Percentiles rank a stretch among this genome's conserved stretches.
These are phyloP conservation scores for Chernovozyma aurita DNA, from an alignment of 1,139 yeast species.

Conservation along the genomic window DNA sequence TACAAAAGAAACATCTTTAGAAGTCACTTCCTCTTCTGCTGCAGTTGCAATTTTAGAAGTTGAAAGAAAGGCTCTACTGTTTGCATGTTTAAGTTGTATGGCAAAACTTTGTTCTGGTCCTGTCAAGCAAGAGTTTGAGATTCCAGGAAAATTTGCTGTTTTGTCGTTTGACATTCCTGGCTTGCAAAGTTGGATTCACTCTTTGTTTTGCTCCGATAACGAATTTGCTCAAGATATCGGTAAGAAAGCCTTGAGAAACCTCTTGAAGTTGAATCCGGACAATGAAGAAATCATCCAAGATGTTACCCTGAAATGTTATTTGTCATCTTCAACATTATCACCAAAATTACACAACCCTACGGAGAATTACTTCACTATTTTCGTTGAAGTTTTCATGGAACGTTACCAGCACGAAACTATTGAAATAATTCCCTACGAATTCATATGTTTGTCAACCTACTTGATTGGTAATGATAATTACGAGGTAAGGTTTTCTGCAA, in stretches of 20 bases:
- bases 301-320: constrained; percentile 66
- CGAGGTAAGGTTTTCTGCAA: constrained; percentile 60
- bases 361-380: constrained; percentile 65
- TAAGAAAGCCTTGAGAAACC: constrained; percentile 63
- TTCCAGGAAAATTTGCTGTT: constrained; percentile 39
- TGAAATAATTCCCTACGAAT: constrained; percentile 42
- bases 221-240: constrained; percentile 66
- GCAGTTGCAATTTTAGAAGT: constrained; percentile 78
- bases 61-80: constrained; percentile 68
- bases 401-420: constrained; percentile 28
- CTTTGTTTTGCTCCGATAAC: constrained; percentile 56
- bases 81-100: constrained; percentile 78
- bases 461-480: constrained; percentile 64
- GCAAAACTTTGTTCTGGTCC: constrained; percentile 71
- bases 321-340: constrained; percentile 26
- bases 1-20: constrained; percentile 36
- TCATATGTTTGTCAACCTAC: constrained; percentile 61
- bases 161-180: constrained; percentile 69
- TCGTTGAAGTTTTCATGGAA: constrained; percentile 55
- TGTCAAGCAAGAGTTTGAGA: constrained; percentile 47
- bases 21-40: constrained; percentile 56
- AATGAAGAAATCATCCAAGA: constrained; percentile 56
- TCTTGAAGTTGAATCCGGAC: constrained; percentile 57
- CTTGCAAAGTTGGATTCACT: constrained; percentile 73
- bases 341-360: constrained; percentile 49